Evolutionary conservation across 768 basidiomycete species (phyloP).

Genomic region (Termitomyces sp.): DNA sequence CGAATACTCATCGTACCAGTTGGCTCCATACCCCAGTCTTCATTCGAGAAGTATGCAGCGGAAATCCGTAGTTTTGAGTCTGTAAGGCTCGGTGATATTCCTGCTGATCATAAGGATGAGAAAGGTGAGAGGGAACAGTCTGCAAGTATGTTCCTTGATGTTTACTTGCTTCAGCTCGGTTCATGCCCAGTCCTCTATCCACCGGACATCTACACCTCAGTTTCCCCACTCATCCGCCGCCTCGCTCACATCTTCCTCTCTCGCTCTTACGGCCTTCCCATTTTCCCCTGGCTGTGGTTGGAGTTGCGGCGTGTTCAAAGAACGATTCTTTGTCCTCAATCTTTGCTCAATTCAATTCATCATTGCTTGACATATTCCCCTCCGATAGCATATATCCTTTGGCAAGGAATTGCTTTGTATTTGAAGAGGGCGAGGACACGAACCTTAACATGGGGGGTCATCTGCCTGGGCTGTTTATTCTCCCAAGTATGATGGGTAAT

Average conservation of each 20-base stretch:
- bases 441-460: constrained; percentile 52
- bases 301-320: constrained; percentile 68
- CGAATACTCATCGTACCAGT: constrained; percentile 84
- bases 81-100: constrained; percentile 79
- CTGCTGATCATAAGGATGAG: constrained; percentile 72
- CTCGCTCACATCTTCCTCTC: constrained; percentile 60
- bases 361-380: constrained; percentile 63
- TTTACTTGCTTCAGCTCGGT: constrained; percentile 54
- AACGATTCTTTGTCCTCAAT: constrained; percentile 47
- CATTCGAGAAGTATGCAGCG: constrained; percentile 68
- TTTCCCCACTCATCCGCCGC: constrained; percentile 71
- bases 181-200: constrained; percentile 73
- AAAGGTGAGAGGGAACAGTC: constrained; percentile 42
- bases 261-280: constrained; percentile 74
- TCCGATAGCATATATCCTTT: constrained; percentile 67
- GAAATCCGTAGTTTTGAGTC: constrained; percentile 71
- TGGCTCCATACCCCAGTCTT: constrained; percentile 60
- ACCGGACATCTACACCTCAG: constrained; percentile 79
- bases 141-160: not conserved
- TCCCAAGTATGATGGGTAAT: constrained; percentile 84
- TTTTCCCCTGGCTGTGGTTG: constrained; percentile 85
- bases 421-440: constrained; percentile 66
- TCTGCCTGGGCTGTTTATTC: constrained; percentile 63
- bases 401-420: constrained; percentile 79
- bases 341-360: constrained; percentile 60